Percentiles rank a stretch among this genome's conserved stretches.
phyloP scores from a whole-genome alignment of 257 asterid species.

The Solanum pinnatisectum region DNA sequence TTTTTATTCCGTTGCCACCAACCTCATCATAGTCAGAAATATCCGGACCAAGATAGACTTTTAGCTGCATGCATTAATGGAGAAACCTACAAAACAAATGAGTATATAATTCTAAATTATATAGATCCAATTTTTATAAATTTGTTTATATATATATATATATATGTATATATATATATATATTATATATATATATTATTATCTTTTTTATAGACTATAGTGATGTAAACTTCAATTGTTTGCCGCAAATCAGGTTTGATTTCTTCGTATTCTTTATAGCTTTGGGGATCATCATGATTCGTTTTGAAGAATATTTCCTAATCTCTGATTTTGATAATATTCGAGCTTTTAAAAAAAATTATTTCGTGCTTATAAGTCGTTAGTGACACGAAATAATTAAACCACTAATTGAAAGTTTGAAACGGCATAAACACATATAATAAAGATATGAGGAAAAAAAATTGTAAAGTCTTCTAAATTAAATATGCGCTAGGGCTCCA shows the following conservation, averaged over 20 bases:
- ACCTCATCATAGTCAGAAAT: conserved; percentile 11
- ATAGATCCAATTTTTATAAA: neutral
- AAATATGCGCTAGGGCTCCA: neutral
- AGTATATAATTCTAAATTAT: neutral
- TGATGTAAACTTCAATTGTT: neutral
- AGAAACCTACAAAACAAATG: neutral
- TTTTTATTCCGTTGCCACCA: conserved; percentile 2
- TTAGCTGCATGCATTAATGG: neutral
- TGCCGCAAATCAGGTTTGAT: neutral
- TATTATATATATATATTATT: too few species aligned
- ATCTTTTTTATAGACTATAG: neutral
- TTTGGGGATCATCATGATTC: neutral
- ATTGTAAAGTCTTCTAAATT: neutral
- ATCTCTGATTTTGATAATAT: neutral
- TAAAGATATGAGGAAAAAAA: neutral
- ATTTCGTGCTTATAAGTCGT: neutral
- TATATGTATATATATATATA: neutral
- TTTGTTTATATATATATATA: too few species aligned
- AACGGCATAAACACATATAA: neutral
- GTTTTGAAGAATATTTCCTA: neutral
- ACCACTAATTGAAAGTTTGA: neutral
- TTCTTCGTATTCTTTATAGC: neutral
- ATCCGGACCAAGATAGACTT: neutral
- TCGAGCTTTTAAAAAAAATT: neutral
- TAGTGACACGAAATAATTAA: neutral